A percentile compares a stretch with the other conserved stretches of the same genome.
phyloP scores from a whole-genome alignment of 768 basidiomycete genomes.

The Clitopilus hobsonii region DNA sequence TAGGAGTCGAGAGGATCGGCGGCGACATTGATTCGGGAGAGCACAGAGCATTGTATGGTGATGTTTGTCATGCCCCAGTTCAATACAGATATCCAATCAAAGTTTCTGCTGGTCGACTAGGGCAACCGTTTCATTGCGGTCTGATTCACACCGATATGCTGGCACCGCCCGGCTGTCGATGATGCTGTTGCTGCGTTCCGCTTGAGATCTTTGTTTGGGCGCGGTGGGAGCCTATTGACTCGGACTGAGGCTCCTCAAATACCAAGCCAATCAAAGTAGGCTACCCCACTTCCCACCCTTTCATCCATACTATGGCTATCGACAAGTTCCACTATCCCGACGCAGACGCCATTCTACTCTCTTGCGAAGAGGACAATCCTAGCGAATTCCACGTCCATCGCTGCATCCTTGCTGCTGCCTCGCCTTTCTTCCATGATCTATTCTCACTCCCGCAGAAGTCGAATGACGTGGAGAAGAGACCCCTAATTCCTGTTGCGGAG shows the following conservation, averaged over 20 bases:
- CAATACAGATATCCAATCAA: constrained; percentile 8
- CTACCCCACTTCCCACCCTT: not conserved
- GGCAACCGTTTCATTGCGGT: constrained; percentile 1
- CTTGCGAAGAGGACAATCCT: constrained; percentile 26
- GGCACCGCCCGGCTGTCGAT: not conserved
- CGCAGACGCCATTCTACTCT: constrained; percentile 51
- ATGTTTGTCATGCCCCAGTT: constrained; percentile 9
- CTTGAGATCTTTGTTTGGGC: not conserved
- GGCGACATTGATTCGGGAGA: constrained; percentile 1
- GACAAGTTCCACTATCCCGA: constrained; percentile 39
- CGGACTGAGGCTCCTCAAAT: not conserved
- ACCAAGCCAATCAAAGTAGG: not conserved
- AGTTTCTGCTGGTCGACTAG: constrained; percentile 5
- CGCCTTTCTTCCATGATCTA: constrained; percentile 67
- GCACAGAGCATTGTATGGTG: constrained; percentile 10
- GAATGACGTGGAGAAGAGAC: constrained; percentile 18
- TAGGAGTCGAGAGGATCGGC: constrained; percentile 11
- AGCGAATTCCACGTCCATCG: constrained; percentile 58
- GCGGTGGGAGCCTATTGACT: constrained; percentile 1
- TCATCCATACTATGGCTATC: constrained; percentile 11
- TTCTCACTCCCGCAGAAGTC: constrained; percentile 55
- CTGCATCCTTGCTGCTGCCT: constrained; percentile 57
- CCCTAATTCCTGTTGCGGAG: constrained; percentile 56
- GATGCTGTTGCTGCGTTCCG: not conserved
- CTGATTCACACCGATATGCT: not conserved